phyloP scores from a whole-genome alignment of 257 asterid genomes.

The Gentiana macrophylla region DNA sequence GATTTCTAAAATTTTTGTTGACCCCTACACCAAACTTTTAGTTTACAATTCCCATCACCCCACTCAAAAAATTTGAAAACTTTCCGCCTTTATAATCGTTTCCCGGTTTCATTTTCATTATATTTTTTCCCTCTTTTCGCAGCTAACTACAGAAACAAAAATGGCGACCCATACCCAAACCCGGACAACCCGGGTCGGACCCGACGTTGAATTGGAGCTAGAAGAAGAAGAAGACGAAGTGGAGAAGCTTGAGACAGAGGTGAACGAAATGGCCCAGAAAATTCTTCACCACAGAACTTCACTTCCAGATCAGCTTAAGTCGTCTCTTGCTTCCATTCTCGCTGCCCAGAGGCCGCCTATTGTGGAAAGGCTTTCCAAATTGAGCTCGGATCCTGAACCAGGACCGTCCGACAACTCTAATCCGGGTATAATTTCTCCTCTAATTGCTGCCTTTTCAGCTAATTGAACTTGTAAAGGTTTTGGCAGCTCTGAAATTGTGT shows the following conservation, averaged over 20 bases:
- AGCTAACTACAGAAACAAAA: background rate
- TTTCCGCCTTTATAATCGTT: constrained; percentile 10
- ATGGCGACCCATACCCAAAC: constrained; percentile 16
- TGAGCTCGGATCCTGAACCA: constrained; percentile 22
- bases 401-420: constrained; percentile 15
- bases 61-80: constrained; percentile 9
- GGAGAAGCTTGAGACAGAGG: constrained; percentile 36
- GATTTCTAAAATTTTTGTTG: too few species aligned
- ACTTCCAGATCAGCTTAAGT: constrained; percentile 41
- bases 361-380: constrained; percentile 14
- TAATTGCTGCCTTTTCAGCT: background rate
- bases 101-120: constrained; percentile 11
- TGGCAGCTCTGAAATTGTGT: too few species aligned
- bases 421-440: constrained; percentile 16
- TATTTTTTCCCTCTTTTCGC: background rate
- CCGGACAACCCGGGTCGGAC: constrained; percentile 14
- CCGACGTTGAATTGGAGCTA: constrained; percentile 23
- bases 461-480: background rate
- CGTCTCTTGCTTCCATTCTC: constrained; percentile 40
- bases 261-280: constrained; percentile 45
- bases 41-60: too few species aligned
- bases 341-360: constrained; percentile 37
- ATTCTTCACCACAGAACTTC: constrained; percentile 34
- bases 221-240: constrained; percentile 13
- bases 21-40: too few species aligned